Evolutionary conservation across 75 land plant species (phyloP), one percentile per base, ranked within the genome.

Genomic region (Pinus taeda): DNA sequence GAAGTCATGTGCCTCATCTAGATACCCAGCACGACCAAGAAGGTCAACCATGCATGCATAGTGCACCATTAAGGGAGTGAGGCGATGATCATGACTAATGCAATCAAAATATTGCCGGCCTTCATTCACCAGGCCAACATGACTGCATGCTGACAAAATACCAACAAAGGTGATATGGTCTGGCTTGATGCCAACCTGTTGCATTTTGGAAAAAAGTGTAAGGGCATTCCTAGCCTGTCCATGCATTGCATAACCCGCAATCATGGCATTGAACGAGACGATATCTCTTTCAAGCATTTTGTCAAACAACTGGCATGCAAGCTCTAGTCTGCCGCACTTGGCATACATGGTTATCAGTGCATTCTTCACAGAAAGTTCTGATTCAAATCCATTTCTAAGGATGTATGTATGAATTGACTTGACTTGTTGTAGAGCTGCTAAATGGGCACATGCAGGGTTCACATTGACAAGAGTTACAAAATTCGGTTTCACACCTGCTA

Each of bases 41-140:
- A 81, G 80, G 49, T 81, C 82, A 24, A 81, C 81, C 82, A 81
- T 81, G 57, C 82, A 81, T 22, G 80, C 72, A 57, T 26, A 77
- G 57, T 64, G 81, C 15, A 64, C 71, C 66, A 56, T 55, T 26
- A 6, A 57, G 21, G 81, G 81, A 22, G 15, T 30, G 9, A 78
- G 42, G 36, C 60, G 20, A 57, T 61, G 57, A 60, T n/a, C 53
- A 15, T 66, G 60, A 26, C 12, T 61, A 73, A 82, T 82, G 45
- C 60, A 14, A 45, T 67, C 42, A 57, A 82, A 79, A 74, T 49
- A 64, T 76, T 57, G 75, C 57, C 62, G 66, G 15, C 77, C 83
- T 58, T 78, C 49, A 36, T 45, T 61, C 30, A 78, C 45, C 83
- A 69, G 20, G 26, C 70, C 85, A 17, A 59, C 56, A 78, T 82